Evolutionary conservation across 768 basidiomycete species (phyloP), one percentile per base, ranked within the genome.

Genomic region (Nidularia sp.): DNA sequence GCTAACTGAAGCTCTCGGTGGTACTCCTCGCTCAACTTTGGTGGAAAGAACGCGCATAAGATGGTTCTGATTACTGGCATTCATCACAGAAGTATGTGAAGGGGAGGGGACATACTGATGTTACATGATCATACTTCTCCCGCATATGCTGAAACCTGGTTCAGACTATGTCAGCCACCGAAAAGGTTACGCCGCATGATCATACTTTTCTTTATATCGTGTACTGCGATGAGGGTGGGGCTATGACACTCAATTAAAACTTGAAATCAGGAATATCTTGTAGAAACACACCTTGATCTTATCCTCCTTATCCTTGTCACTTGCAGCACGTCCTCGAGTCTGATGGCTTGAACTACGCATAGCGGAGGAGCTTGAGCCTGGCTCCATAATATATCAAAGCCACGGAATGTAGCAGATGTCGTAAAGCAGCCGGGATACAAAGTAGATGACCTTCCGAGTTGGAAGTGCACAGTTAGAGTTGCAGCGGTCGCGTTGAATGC

Each of bases 61-160:
- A 9, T 47, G 36, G 41, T 32, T 45, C 22, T 34, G 49, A 33
- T n/a, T 12, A 41, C 43, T 29, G 34, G 44, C 49, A 32, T 49
- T 33, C 35, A 48, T 55, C 10, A 35, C 33, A 41, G 45, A 22
- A 7, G 29, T 4, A 45, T 29, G 34, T 47, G 45, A 34, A 35
- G 35, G 39, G 29, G 18, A 18, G 34, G 9, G 39, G 2, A 69
- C 75, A 39, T 56, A 78, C 78, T 42, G 63, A 55, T 10, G 64
- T 70, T 12, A 74, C 74, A 48, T 68, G 69, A 41, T 79, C 77
- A 50, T 75, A 80, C 55, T 67, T 72, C 53, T 77, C 75, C 41
- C 75, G 66, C 60, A 78, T 65, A 34, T 61, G 60, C 47, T 76
- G 73, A 59, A 76, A 80, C 60, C 78, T 80, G 6, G 32, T n/a